phyloP scores from a whole-genome alignment of 495 filamentous ascomycete species.

The Podospora comata region DNA sequence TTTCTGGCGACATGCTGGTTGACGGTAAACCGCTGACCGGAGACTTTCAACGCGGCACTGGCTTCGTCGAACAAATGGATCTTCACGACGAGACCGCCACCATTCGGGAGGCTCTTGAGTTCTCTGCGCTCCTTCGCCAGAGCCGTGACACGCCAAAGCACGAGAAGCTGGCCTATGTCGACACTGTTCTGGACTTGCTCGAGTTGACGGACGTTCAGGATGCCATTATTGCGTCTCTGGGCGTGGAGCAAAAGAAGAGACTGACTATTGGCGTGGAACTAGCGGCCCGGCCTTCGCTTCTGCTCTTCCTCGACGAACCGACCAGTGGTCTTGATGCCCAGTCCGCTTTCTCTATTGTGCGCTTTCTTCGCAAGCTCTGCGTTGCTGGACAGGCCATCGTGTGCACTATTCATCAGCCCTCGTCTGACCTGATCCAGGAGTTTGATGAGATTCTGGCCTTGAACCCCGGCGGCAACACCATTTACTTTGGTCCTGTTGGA shows the following conservation, averaged over 20 bases:
- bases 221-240: conserved; percentile 75
- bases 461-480: conserved; percentile 63
- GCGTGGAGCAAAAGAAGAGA: conserved; percentile 58
- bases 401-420: conserved; percentile 80
- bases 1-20: conserved; percentile 72
- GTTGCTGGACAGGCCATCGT: conserved; percentile 69
- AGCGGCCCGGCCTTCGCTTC: conserved; percentile 75
- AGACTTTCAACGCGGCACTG: conserved; percentile 77
- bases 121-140: conserved; percentile 78
- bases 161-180: conserved; percentile 81
- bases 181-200: conserved; percentile 82
- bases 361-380: conserved; percentile 80
- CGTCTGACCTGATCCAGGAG: conserved; percentile 67
- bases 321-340: conserved; percentile 85
- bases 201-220: conserved; percentile 80
- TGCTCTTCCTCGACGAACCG: conserved; percentile 77
- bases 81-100: conserved; percentile 78
- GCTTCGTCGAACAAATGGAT: conserved; percentile 87
- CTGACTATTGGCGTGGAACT: conserved; percentile 91
- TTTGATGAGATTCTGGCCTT: conserved; percentile 73
- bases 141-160: conserved; percentile 57
- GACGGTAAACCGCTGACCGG: conserved; percentile 65
- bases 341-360: conserved; percentile 75
- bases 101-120: conserved; percentile 78
- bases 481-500: conserved; percentile 66